Percentiles rank a stretch among this genome's conserved stretches.
phyloP scores from a whole-genome alignment of 2,329 filamentous ascomycete genomes.

The Cephalotrichum gorgonifer region DNA sequence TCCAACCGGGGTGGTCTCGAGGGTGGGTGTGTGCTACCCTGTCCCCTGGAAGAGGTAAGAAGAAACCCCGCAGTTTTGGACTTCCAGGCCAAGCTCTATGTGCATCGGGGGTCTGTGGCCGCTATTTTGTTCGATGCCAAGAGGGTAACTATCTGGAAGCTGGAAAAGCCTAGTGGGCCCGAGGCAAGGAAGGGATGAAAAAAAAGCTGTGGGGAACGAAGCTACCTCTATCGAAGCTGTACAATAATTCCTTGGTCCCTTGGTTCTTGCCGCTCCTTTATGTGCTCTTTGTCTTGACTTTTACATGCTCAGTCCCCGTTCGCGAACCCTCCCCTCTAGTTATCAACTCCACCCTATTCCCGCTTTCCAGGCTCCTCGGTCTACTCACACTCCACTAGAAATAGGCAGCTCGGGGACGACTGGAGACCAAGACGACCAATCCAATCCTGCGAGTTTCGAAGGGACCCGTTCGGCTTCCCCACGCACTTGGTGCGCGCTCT shows the following conservation, averaged over 20 bases:
- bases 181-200: neutral
- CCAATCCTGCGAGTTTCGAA: neutral
- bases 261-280: neutral
- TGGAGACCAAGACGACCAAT: neutral
- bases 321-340: too few species aligned
- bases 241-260: neutral
- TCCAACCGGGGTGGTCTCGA: neutral
- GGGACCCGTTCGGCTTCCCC: neutral
- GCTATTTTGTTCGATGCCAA: too few species aligned
- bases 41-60: neutral
- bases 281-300: too few species aligned
- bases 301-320: neutral
- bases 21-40: neutral
- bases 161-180: neutral
- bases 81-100: neutral
- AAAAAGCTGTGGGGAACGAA: neutral
- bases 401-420: neutral
- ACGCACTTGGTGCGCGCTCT: neutral
- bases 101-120: too few species aligned
- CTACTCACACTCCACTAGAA: neutral
- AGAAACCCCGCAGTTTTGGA: neutral
- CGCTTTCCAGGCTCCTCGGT: neutral
- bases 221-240: neutral
- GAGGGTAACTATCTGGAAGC: too few species aligned
- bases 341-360: neutral